Percentiles rank a stretch among this genome's conserved stretches.
phyloP scores from a whole-genome alignment of 495 filamentous ascomycete genomes.

The Neohortaea acidophila region DNA sequence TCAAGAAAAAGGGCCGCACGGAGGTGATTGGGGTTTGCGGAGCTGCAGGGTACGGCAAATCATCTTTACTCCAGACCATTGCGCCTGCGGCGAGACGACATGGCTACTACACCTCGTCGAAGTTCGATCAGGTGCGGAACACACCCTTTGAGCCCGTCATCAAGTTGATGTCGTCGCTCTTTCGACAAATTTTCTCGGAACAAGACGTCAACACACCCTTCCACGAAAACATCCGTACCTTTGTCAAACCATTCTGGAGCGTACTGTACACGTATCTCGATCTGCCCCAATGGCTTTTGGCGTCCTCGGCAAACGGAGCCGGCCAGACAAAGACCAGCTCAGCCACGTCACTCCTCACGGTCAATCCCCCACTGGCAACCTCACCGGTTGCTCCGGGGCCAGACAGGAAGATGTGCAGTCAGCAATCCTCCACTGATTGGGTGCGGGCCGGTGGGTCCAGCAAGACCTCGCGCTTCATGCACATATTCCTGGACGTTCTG shows the following conservation, averaged over 20 bases:
- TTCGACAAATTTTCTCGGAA: slow-evolving; percentile 85
- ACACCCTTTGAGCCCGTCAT: slow-evolving; percentile 74
- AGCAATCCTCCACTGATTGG: slow-evolving; percentile 45
- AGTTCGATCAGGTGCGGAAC: slow-evolving; percentile 67
- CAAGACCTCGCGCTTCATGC: slow-evolving; percentile 65
- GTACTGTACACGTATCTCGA: slow-evolving; percentile 61
- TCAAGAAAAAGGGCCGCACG: slow-evolving; percentile 50
- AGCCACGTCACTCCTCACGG: neutral
- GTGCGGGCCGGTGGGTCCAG: slow-evolving; percentile 51
- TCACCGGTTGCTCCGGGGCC: neutral
- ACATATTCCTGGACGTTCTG: slow-evolving; percentile 71
- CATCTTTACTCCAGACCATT: slow-evolving; percentile 62
- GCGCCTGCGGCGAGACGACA: slow-evolving; percentile 54
- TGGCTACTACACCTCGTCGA: slow-evolving; percentile 71
- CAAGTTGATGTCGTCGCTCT: slow-evolving; percentile 61
- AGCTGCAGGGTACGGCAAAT: slow-evolving; percentile 67
- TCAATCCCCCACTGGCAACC: neutral
- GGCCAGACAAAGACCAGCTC: slow-evolving; percentile 1
- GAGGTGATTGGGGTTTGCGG: slow-evolving; percentile 69
- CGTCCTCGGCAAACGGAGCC: slow-evolving; percentile 30
- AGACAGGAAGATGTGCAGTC: slow-evolving; percentile 14
- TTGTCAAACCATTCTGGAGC: slow-evolving; percentile 63
- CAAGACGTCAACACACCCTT: slow-evolving; percentile 71
- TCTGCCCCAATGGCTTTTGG: slow-evolving; percentile 55
- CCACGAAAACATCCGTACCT: slow-evolving; percentile 56